These are phyloP conservation scores for Sporopachydermia lactativora DNA, from an alignment of 805 yeast genomes.

Conservation along the genomic window DNA sequence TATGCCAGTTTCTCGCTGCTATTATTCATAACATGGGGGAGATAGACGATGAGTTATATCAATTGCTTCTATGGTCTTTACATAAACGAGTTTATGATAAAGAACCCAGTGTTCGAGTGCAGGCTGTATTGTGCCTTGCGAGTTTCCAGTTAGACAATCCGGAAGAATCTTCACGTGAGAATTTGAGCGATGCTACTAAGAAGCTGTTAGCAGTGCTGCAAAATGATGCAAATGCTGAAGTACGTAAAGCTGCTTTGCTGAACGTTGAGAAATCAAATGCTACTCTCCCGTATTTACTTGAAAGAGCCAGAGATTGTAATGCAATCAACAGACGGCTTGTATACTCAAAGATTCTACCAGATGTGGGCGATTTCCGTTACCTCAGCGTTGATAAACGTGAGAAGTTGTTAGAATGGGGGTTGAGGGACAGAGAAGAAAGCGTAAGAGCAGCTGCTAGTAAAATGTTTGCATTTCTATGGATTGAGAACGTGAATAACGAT, in stretches of 20 bases:
- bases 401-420: constrained; percentile 65
- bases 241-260: constrained; percentile 68
- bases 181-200: constrained; percentile 29
- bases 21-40: constrained; percentile 61
- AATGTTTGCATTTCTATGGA: constrained; percentile 64
- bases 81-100: constrained; percentile 55
- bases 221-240: constrained; percentile 79
- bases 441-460: constrained; percentile 62
- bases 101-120: constrained; percentile 68
- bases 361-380: constrained; percentile 46
- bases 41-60: constrained; percentile 58
- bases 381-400: constrained; percentile 46
- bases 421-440: constrained; percentile 66
- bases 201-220: constrained; percentile 39
- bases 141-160: constrained; percentile 54
- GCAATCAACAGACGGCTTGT: constrained; percentile 58
- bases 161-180: constrained; percentile 17
- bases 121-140: constrained; percentile 69
- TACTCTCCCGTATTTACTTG: constrained; percentile 48
- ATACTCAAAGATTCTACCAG: constrained; percentile 52
- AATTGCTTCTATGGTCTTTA: constrained; percentile 44
- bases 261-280: constrained; percentile 43
- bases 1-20: constrained; percentile 60
- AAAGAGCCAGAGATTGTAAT: constrained; percentile 73
- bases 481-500: constrained; percentile 51